Conservation (phyloP, 257 asterid species). For the Nicotiana tabacum region DNA sequence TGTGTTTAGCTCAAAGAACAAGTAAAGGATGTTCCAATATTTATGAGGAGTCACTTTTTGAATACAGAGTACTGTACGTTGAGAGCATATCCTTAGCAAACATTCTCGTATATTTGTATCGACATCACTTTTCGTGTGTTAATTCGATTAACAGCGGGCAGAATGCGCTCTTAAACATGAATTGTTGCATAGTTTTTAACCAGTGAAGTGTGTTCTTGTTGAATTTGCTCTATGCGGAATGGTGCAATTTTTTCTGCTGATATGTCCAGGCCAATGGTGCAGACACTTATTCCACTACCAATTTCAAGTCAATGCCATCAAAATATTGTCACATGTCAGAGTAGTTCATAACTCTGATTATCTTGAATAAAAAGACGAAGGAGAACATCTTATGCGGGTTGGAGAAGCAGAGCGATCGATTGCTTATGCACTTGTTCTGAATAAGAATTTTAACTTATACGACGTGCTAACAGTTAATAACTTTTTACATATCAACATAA, state of each 20-base stretch:
- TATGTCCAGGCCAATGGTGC: background rate
- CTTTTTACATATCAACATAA: too few species aligned
- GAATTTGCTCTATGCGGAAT: background rate
- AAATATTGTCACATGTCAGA: background rate
- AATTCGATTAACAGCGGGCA: background rate
- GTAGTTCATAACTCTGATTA: background rate
- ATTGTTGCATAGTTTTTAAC: background rate
- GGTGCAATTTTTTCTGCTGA: background rate
- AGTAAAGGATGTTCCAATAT: background rate
- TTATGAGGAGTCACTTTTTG: background rate
- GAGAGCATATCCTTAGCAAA: background rate
- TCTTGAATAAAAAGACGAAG: too few species aligned
- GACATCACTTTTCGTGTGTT: background rate
- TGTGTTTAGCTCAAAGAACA: too few species aligned
- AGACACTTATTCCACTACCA: background rate
- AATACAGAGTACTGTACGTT: too few species aligned
- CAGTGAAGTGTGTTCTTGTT: background rate
- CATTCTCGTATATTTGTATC: background rate
- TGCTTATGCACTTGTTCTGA: too few species aligned
- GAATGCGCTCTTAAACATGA: background rate
- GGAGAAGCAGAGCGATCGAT: too few species aligned
- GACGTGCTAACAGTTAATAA: too few species aligned
- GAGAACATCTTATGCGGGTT: too few species aligned
- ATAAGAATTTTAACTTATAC: too few species aligned
- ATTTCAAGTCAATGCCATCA: background rate